A percentile compares a stretch with the other conserved stretches of the same genome.
Conservation (phyloP, 306 rosid species). For the Neltuma alba region DNA sequence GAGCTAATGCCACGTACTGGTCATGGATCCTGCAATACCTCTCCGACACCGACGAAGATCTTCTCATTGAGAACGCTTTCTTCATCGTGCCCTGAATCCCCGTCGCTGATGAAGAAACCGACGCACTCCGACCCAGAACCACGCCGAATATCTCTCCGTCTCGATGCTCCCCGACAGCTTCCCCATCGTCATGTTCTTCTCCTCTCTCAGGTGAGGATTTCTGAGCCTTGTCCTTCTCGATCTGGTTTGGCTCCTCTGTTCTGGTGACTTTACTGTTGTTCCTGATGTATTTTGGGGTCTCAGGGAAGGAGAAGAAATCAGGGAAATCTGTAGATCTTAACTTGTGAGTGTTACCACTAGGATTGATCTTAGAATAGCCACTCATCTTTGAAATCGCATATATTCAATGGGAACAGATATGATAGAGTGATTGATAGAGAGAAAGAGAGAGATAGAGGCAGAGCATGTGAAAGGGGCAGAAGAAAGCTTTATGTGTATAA, state of each 20-base stretch:
- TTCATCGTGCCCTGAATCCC: constrained; percentile 56
- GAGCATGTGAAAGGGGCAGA: not conserved
- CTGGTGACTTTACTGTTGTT: not conserved
- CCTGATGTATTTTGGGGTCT: constrained; percentile 24
- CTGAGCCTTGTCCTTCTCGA: not conserved
- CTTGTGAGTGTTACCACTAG: constrained; percentile 29
- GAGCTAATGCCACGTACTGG: constrained; percentile 43
- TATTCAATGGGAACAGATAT: not conserved
- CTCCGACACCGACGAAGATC: constrained; percentile 78
- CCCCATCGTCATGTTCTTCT: not conserved
- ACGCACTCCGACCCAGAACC: constrained; percentile 47
- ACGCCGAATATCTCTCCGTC: constrained; percentile 42
- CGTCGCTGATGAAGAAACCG: constrained; percentile 47
- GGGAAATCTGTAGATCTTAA: constrained; percentile 66
- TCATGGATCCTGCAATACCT: constrained; percentile 80
- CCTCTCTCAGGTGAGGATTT: not conserved
- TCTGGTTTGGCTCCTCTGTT: not conserved
- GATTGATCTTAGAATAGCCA: constrained; percentile 57
- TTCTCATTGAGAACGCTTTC: constrained; percentile 63
- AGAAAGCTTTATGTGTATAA: not conserved
- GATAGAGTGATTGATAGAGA: not conserved
- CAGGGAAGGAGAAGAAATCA: constrained; percentile 41
- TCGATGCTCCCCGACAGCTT: not conserved
- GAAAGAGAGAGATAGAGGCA: not conserved
- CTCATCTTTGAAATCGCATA: constrained; percentile 34